These are phyloP conservation scores for Coniferiporia weirii DNA, from an alignment of 1,284 basidiomycete species.

Conservation along the genomic window DNA sequence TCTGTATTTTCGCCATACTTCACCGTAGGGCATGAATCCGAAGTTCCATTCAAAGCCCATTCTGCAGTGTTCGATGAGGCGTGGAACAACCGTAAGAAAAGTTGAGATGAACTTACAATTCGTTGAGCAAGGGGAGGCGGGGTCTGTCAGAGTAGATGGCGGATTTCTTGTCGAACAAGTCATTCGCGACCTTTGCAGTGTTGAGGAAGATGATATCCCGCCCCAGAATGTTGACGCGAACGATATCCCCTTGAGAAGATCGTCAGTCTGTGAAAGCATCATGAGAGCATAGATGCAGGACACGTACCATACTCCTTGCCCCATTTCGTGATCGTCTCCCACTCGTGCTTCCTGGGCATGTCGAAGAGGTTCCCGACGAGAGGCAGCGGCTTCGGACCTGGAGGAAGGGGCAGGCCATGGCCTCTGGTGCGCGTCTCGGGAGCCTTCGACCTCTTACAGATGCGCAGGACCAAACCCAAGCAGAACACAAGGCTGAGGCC, in stretches of 20 bases:
- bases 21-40: slow-evolving; percentile 23
- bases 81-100: neutral
- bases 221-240: slow-evolving; percentile 18
- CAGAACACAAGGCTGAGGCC: neutral
- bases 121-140: slow-evolving; percentile 6
- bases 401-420: slow-evolving; percentile 32
- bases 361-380: slow-evolving; percentile 49
- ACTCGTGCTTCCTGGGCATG: slow-evolving; percentile 47
- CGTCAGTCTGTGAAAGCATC: neutral
- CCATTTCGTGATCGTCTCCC: slow-evolving; percentile 53
- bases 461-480: neutral
- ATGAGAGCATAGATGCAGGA: neutral
- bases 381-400: slow-evolving; percentile 47
- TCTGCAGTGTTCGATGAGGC: slow-evolving; percentile 2
- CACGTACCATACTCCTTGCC: slow-evolving; percentile 42
- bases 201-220: slow-evolving; percentile 24
- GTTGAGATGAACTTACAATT: slow-evolving; percentile 2
- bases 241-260: slow-evolving; percentile 1
- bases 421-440: neutral
- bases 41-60: slow-evolving; percentile 8
- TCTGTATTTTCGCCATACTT: slow-evolving; percentile 24
- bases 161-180: slow-evolving; percentile 26
- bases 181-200: slow-evolving; percentile 22
- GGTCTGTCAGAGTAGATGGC: slow-evolving; percentile 26
- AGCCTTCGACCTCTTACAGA: neutral